Evolutionary conservation across 257 asterid genomes (phyloP), one percentile per base, ranked within the genome.

Genomic region (Echites panduratus): DNA sequence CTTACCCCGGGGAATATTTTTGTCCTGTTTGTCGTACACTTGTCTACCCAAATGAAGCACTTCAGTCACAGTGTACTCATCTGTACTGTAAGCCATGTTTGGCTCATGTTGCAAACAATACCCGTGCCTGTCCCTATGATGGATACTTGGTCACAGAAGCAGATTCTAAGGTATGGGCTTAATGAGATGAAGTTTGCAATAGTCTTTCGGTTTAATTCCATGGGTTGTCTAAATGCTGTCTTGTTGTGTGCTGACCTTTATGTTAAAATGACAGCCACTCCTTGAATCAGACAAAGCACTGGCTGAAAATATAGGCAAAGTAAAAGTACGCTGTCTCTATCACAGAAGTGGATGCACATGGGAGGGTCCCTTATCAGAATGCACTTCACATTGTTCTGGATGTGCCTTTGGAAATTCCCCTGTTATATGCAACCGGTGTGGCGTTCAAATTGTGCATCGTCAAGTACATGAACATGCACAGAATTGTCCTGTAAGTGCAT

Each of bases 1-100:
- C 83, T 69, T 92, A 88, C 77, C 98, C 96, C 8, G 98, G 96
- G 75, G 96, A 91, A 77, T 93, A 91, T 75, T 93, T 93, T 66
- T 93, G 98, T 76, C 97, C 98, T 26, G 93, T 93, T 76, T 93
- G 98, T 78, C 95, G 98, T 43, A 93, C 98, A 20, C 97, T 93
- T 45, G 91, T 91, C 7, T 88, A 85, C 82, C 98, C 97, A 45
- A 85, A 77, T 66, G 98, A 93, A 81, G 97, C 98, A 63, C 79
- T 89, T 71, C 96, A 91, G 82, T 78, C 96, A 10, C 96, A 86
- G 66, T 93, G 98, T 84, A 86, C 96, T 75, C 98, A 93, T 86
- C 86, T 93, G 13, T 94, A 89, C 80, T 94, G 99, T 87, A 94
- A 94, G 79, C 90, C 90, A 45, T 94, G 99, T 74, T 84, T 94